A percentile compares a stretch with the other conserved stretches of the same genome.
Evolutionary conservation across 208 protist species (phyloP).

Genomic region (Crithidia sp.): DNA sequence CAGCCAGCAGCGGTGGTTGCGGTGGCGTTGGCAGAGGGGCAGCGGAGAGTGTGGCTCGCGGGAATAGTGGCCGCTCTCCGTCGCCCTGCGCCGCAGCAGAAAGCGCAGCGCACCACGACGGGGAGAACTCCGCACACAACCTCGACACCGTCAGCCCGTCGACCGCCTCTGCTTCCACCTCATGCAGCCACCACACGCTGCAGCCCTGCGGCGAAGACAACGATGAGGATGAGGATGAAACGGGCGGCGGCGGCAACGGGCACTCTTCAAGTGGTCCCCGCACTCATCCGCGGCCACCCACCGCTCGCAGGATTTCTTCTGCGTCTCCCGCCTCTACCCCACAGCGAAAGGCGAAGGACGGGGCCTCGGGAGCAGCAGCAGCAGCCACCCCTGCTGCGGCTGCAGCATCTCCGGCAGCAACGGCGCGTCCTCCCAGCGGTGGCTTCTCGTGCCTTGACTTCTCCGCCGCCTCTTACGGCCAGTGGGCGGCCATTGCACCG

Average conservation of each 20-base stretch:
- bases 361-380: not conserved
- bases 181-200: slow-evolving; percentile 10
- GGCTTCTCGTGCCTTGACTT: slow-evolving; percentile 73
- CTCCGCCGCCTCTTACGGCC: slow-evolving; percentile 50
- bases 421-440: slow-evolving; percentile 2
- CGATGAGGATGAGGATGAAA: not conserved
- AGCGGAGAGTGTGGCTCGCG: not conserved
- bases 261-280: not conserved
- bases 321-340: not conserved
- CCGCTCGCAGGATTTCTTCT: not conserved
- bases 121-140: not conserved
- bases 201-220: not conserved
- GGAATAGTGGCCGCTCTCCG: not conserved
- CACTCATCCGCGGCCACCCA: not conserved
- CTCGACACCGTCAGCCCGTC: slow-evolving; percentile 16
- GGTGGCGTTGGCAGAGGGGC: not conserved
- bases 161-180: slow-evolving; percentile 11
- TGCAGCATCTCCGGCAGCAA: not conserved
- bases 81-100: slow-evolving; percentile 1
- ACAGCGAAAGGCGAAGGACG: not conserved
- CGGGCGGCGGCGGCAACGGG: not conserved
- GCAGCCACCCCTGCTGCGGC: not conserved
- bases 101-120: not conserved
- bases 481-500: slow-evolving; percentile 68
- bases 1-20: not conserved